phyloP scores from a whole-genome alignment of 1,139 yeast species.

The Suhomyces kunorum region DNA sequence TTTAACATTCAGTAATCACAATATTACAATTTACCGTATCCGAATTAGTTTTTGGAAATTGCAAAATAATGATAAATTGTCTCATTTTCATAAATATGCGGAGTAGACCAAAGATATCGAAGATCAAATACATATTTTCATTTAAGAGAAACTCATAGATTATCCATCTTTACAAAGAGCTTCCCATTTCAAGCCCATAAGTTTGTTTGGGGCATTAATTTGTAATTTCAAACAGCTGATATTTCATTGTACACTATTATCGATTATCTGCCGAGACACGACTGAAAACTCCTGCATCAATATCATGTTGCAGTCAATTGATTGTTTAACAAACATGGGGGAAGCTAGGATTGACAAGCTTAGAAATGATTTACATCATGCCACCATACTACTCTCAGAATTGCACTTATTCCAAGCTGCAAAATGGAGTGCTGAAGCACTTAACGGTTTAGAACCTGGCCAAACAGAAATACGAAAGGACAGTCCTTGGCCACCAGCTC shows the following conservation, averaged over 20 bases:
- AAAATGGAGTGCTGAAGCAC: slow-evolving; percentile 84
- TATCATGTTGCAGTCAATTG: background rate
- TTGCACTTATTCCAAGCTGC: slow-evolving; percentile 67
- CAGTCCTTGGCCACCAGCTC: background rate
- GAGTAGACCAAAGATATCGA: too few species aligned
- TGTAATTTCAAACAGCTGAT: too few species aligned
- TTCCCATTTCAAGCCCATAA: too few species aligned
- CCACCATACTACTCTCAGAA: slow-evolving; percentile 30
- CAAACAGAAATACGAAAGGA: background rate
- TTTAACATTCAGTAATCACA: too few species aligned
- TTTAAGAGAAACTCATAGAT: too few species aligned
- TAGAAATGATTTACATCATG: slow-evolving; percentile 28
- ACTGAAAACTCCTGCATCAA: background rate
- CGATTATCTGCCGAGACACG: background rate
- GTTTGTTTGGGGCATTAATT: too few species aligned
- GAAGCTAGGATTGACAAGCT: slow-evolving; percentile 16
- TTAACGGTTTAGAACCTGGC: slow-evolving; percentile 41
- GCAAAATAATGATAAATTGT: too few species aligned
- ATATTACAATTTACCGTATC: too few species aligned
- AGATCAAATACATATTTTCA: too few species aligned
- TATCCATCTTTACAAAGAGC: too few species aligned
- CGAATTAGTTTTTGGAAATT: too few species aligned
- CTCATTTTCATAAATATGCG: too few species aligned
- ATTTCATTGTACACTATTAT: background rate
- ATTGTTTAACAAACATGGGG: slow-evolving; percentile 5